Percentiles rank a stretch among this genome's conserved stretches.
Conservation (phyloP, 805 yeast species). For the Kuraishia ogatae region DNA sequence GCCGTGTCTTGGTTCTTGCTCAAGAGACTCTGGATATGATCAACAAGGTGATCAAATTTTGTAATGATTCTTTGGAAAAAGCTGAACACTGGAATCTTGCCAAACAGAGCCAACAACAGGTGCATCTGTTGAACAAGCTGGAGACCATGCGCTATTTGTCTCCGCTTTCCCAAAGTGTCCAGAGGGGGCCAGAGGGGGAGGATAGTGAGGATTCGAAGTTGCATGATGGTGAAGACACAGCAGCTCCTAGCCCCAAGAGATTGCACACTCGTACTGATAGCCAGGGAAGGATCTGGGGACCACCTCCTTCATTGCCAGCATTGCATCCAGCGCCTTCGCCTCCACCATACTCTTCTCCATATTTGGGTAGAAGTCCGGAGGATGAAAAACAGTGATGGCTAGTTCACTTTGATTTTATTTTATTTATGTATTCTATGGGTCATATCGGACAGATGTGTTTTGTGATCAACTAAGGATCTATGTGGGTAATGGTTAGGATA, state of each 20-base stretch:
- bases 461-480: no score
- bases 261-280: neutral
- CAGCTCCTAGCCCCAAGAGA: neutral
- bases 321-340: neutral
- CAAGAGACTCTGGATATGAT: slow-evolving; percentile 88
- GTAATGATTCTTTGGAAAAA: slow-evolving; percentile 73
- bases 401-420: no score
- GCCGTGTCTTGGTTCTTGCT: slow-evolving; percentile 72
- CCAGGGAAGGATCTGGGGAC: neutral
- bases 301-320: neutral
- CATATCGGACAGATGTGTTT: neutral
- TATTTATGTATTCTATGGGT: neutral
- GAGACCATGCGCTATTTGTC: slow-evolving; percentile 6
- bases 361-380: neutral
- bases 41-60: slow-evolving; percentile 69
- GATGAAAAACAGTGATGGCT: neutral
- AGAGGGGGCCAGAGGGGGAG: neutral
- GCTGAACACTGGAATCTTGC: slow-evolving; percentile 71
- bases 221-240: neutral
- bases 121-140: slow-evolving; percentile 16
- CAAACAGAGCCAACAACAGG: slow-evolving; percentile 19
- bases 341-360: neutral
- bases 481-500: no score
- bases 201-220: neutral
- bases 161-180: neutral